Evolutionary conservation across 1,139 yeast species (phyloP), one percentile per base, ranked within the genome.

Genomic region (Scheffersomyces segobiensis): DNA sequence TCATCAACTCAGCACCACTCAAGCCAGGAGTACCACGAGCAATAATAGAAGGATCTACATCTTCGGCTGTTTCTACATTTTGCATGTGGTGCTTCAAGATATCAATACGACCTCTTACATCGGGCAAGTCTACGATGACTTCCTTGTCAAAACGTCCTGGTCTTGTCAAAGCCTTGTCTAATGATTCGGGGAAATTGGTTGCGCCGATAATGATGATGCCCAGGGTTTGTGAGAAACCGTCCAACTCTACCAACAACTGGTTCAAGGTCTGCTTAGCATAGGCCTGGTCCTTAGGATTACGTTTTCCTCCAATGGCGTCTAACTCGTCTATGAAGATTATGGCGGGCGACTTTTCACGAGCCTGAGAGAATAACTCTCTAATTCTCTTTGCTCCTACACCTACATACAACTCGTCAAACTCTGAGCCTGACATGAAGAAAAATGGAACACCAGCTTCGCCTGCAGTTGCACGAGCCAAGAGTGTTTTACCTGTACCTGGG

Each of bases 391-490:
- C 99, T 71, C 99, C 99, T 49, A 96, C 99, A 72, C 99, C 99
- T 48, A 96, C 99, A 68, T 93, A 96, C 64, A 96, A 85, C 73
- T 96, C 99, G 72, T 96, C 99, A 71, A 96, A 96, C 74, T 96
- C 99, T 1, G 98, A 92, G 55, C 99, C 99, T 4, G 97, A 90
- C 98, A 95, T 93, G 75, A 93, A 95, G 75, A 95, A 95, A 71
- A 96, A 96, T 39, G 98, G 99, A 42, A 95, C 99, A 54, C 97
- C 99, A 2, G 99, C 99, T 75, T 96, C 99, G 60, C 99, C 99
- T 12, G 99, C 99, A 49, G 98, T 96, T 20, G 99, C 99, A 67
- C 99, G 86, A 0, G 99, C 99, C 62, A 96, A 83, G 63, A 96
- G 80, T 0, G 99, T 96, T 74, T 96, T 96, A 85, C 99, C 99